phyloP scores from a whole-genome alignment of 805 yeast species.

The Teunomyces atbi region DNA sequence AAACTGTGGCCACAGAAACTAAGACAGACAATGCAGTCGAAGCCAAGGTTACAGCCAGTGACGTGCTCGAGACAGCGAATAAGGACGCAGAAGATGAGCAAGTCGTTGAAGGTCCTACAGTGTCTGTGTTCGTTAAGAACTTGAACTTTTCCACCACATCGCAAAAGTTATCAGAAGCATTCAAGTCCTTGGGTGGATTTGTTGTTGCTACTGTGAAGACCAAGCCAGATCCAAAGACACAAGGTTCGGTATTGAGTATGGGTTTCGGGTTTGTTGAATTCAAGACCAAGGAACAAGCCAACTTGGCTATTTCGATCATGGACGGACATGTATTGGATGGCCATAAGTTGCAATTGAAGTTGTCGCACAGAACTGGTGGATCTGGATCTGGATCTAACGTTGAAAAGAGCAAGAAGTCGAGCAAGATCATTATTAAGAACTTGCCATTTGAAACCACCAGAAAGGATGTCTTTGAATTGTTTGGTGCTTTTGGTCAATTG shows the following conservation, averaged over 20 bases:
- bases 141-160: slow-evolving; percentile 80
- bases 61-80: slow-evolving; percentile 36
- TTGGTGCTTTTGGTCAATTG: slow-evolving; percentile 91
- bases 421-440: slow-evolving; percentile 91
- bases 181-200: slow-evolving; percentile 76
- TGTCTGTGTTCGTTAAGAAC: slow-evolving; percentile 88
- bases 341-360: slow-evolving; percentile 83
- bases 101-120: slow-evolving; percentile 65
- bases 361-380: slow-evolving; percentile 73
- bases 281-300: slow-evolving; percentile 73
- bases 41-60: slow-evolving; percentile 44
- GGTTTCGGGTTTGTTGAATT: slow-evolving; percentile 98
- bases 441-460: slow-evolving; percentile 95
- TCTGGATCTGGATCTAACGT: slow-evolving; percentile 19
- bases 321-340: slow-evolving; percentile 84
- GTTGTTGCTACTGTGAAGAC: slow-evolving; percentile 78
- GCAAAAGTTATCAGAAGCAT: slow-evolving; percentile 53
- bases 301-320: slow-evolving; percentile 66
- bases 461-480: slow-evolving; percentile 87
- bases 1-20: slow-evolving; percentile 19
- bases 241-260: slow-evolving; percentile 77
- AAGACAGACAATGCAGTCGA: slow-evolving; percentile 39
- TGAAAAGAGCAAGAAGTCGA: slow-evolving; percentile 42
- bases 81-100: slow-evolving; percentile 38
- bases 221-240: slow-evolving; percentile 79